Evolutionary conservation across 257 asterid species (phyloP).

Genomic region (Nicotiana sylvestris): DNA sequence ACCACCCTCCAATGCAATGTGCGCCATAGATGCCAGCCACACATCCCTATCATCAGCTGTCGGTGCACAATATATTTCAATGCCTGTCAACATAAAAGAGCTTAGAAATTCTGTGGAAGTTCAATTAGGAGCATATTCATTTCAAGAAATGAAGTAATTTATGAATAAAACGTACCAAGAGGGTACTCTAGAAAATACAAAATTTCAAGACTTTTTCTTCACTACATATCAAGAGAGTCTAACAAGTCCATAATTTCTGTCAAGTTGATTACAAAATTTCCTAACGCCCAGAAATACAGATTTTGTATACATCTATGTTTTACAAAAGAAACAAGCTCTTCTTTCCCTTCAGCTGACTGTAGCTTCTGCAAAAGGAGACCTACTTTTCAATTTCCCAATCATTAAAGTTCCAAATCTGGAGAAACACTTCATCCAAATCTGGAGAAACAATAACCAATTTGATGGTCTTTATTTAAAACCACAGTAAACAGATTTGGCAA

Average conservation of each 20-base stretch:
- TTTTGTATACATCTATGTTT: too few species aligned
- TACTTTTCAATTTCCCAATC: too few species aligned
- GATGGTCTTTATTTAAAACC: too few species aligned
- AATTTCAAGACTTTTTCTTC: not conserved
- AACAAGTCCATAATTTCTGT: not conserved
- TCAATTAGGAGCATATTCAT: not conserved
- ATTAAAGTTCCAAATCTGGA: too few species aligned
- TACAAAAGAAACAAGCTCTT: not conserved
- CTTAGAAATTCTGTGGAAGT: not conserved
- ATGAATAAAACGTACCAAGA: not conserved
- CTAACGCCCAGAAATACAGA: not conserved
- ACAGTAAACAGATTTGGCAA: too few species aligned
- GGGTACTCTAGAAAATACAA: not conserved
- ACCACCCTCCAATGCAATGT: slow-evolving; percentile 91
- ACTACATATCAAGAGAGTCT: not conserved
- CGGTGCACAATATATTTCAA: slow-evolving; percentile 37
- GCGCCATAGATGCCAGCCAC: slow-evolving; percentile 91
- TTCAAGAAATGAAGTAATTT: too few species aligned
- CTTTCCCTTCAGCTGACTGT: not conserved
- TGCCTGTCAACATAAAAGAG: not conserved
- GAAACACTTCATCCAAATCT: too few species aligned
- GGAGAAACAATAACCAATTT: too few species aligned
- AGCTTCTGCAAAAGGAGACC: too few species aligned
- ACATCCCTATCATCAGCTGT: slow-evolving; percentile 73
- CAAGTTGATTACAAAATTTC: not conserved